phyloP scores from a whole-genome alignment of 1,139 yeast genomes.

The Scheffersomyces cryptocercus region DNA sequence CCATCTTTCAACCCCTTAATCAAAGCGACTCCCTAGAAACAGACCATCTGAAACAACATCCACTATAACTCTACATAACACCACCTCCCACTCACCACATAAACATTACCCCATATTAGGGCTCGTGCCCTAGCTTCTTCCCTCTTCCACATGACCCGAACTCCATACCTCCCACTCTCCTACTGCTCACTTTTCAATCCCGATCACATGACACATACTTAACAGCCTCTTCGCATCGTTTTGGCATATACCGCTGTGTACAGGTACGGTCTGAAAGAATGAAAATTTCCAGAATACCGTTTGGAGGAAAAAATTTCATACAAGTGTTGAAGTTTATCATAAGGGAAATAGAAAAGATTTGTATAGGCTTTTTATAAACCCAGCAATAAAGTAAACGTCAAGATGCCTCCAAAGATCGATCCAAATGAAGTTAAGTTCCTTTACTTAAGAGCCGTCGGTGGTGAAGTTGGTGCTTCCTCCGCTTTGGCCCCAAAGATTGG shows the following conservation, averaged over 20 bases:
- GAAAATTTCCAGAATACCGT: too few relatives aligned
- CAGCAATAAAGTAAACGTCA: conserved; percentile 13
- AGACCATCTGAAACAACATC: too few relatives aligned
- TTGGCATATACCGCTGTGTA: too few relatives aligned
- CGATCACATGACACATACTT: too few relatives aligned
- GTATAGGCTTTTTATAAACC: neutral
- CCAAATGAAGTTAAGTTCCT: conserved; percentile 98
- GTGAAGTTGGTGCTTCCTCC: conserved; percentile 99
- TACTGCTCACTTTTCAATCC: too few relatives aligned
- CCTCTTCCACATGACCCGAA: neutral
- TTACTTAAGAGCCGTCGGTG: conserved; percentile 99
- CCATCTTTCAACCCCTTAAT: too few relatives aligned
- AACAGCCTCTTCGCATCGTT: too few relatives aligned
- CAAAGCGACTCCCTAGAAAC: too few relatives aligned
- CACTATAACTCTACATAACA: too few relatives aligned
- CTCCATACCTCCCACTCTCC: too few relatives aligned
- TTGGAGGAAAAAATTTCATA: neutral
- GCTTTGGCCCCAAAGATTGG: conserved; percentile 99
- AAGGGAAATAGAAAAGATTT: neutral
- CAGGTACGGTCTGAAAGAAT: too few relatives aligned
- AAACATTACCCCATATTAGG: neutral
- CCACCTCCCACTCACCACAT: too few relatives aligned
- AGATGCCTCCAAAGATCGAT: conserved; percentile 97
- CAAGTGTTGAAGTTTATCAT: neutral
- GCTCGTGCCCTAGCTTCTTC: neutral